phyloP scores from a whole-genome alignment of 2,329 filamentous ascomycete species.

The Davidsoniella australis region DNA sequence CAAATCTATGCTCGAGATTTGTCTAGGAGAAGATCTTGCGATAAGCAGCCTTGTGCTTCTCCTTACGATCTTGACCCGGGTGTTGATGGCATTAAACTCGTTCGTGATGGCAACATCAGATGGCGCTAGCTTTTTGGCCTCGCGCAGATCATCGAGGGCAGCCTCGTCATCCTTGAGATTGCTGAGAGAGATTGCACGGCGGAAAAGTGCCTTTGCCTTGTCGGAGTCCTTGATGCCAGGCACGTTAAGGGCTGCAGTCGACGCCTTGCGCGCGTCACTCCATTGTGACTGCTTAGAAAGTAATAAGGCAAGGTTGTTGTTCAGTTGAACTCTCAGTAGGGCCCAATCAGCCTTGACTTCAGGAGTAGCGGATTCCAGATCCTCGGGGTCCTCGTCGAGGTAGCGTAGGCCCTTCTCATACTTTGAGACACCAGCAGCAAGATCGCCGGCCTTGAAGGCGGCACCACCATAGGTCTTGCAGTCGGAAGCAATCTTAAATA shows the following conservation, averaged over 20 bases:
- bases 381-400: slow-evolving; percentile 60
- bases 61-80: slow-evolving; percentile 53
- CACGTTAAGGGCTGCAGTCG: slow-evolving; percentile 56
- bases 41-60: slow-evolving; percentile 84
- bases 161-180: slow-evolving; percentile 71
- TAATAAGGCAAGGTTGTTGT: slow-evolving; percentile 77
- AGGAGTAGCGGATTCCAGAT: slow-evolving; percentile 52
- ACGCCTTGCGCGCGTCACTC: slow-evolving; percentile 52
- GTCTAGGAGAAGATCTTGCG: slow-evolving; percentile 63
- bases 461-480: slow-evolving; percentile 87
- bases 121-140: slow-evolving; percentile 59
- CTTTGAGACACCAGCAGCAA: slow-evolving; percentile 60
- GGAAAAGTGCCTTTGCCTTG: slow-evolving; percentile 76
- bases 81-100: slow-evolving; percentile 66
- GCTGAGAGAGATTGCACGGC: slow-evolving; percentile 59
- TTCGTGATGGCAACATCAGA: slow-evolving; percentile 56
- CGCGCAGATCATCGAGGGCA: slow-evolving; percentile 57
- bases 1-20: slow-evolving; percentile 7
- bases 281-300: slow-evolving; percentile 64
- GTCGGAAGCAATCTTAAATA: slow-evolving; percentile 63
- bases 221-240: slow-evolving; percentile 52
- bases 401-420: slow-evolving; percentile 90
- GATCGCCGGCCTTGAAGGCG: slow-evolving; percentile 69
- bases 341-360: slow-evolving; percentile 51
- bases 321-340: slow-evolving; percentile 64